phyloP scores from a whole-genome alignment of 768 basidiomycete genomes.

The Piloderma croceum region DNA sequence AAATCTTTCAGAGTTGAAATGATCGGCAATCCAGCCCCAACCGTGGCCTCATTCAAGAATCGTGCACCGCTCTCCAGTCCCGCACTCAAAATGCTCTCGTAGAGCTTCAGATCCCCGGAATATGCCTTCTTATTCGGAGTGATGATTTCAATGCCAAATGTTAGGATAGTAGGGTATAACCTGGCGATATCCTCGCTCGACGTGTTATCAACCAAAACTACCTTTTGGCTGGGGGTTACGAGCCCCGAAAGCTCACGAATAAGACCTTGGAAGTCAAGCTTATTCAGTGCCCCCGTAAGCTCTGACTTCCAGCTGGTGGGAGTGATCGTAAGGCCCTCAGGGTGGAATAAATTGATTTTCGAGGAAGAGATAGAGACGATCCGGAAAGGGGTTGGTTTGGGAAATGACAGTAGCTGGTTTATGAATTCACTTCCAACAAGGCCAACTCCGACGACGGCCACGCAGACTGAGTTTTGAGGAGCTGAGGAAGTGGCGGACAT shows the following conservation, averaged over 20 bases:
- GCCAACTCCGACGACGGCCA: slow-evolving; percentile 87
- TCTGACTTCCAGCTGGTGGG: slow-evolving; percentile 41
- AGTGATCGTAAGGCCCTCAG: slow-evolving; percentile 39
- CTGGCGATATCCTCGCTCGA: slow-evolving; percentile 77
- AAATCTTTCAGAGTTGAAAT: slow-evolving; percentile 89
- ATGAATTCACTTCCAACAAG: slow-evolving; percentile 89
- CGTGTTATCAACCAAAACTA: slow-evolving; percentile 87
- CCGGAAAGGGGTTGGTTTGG: slow-evolving; percentile 50
- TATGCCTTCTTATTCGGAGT: slow-evolving; percentile 99
- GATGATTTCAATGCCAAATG: slow-evolving; percentile 76
- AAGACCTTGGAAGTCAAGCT: slow-evolving; percentile 37
- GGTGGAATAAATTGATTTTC: slow-evolving; percentile 50
- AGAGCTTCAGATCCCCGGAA: slow-evolving; percentile 65
- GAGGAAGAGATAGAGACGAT: slow-evolving; percentile 70
- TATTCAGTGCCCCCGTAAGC: slow-evolving; percentile 42
- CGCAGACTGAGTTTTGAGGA: slow-evolving; percentile 32
- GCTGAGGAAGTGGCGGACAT: slow-evolving; percentile 15
- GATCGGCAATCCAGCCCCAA: slow-evolving; percentile 93
- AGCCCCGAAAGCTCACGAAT: slow-evolving; percentile 39
- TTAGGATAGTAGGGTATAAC: slow-evolving; percentile 76
- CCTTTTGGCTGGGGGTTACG: slow-evolving; percentile 43
- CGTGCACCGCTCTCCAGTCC: slow-evolving; percentile 55
- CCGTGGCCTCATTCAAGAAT: slow-evolving; percentile 84
- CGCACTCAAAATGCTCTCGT: slow-evolving; percentile 59
- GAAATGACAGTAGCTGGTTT: slow-evolving; percentile 67